These are phyloP conservation scores for Royoungia palumana DNA, from an alignment of 768 basidiomycete species.

Conservation along the genomic window DNA sequence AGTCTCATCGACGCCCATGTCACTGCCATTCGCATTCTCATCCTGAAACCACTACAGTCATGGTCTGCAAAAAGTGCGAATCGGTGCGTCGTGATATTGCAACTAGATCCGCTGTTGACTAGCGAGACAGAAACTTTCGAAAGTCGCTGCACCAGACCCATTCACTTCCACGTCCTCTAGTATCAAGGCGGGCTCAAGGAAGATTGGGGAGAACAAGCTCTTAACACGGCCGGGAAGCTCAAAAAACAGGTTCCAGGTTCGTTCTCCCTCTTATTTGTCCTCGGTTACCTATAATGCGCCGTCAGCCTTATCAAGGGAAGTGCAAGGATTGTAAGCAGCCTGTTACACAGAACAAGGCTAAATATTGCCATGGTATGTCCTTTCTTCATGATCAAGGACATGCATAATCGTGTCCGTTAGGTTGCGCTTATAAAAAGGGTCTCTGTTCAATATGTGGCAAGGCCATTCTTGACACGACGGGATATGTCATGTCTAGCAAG, in stretches of 20 bases:
- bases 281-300: neutral
- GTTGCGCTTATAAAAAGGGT: conserved; percentile 86
- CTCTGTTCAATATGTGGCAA: conserved; percentile 87
- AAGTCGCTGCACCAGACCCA: conserved; percentile 86
- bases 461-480: conserved; percentile 76
- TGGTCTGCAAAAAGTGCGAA: conserved; percentile 91
- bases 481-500: conserved; percentile 85
- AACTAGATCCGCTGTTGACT: neutral
- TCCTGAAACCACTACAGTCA: conserved; percentile 29
- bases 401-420: conserved; percentile 35
- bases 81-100: conserved; percentile 41
- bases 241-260: conserved; percentile 74
- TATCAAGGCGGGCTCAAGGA: conserved; percentile 78
- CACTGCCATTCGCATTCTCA: neutral
- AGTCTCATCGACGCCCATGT: conserved; percentile 3
- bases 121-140: conserved; percentile 73
- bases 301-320: conserved; percentile 73
- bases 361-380: conserved; percentile 80
- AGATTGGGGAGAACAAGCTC: conserved; percentile 83
- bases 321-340: conserved; percentile 87
- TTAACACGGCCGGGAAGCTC: conserved; percentile 65
- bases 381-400: conserved; percentile 1
- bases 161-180: conserved; percentile 69
- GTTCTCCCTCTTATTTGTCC: conserved; percentile 23
- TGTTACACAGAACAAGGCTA: conserved; percentile 81